Evolutionary conservation across 164 flowering plant genomes (phyloP), one percentile per base, ranked within the genome.

Genomic region (Warburgia ugandensis): DNA sequence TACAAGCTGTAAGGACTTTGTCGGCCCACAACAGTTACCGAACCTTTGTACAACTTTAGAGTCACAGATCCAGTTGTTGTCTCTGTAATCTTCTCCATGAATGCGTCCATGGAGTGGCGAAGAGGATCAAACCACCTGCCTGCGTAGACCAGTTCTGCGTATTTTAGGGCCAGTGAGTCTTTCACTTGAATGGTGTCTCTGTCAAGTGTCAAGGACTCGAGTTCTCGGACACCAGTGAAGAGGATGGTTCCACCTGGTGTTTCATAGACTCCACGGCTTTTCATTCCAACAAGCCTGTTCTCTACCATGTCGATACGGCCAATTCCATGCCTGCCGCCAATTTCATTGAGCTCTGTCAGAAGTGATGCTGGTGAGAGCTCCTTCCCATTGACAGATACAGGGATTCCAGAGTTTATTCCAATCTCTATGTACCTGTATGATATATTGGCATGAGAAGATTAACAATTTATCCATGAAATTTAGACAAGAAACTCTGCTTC

Each of bases 81-180:
- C 59, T 69, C 69, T 11, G 94, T 81, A 50, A 91, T 80, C 54
- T 75, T 73, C 79, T 83, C 69, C 96, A 85, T 88, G 76, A 87
- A 92, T 13, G 86, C 78, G 51, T 92, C 98, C 74, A 88, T 69
- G 5, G 96, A 68, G 43, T 81, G 77, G 2, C 96, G 86, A 14
- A 88, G 84, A 10, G 95, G 96, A 52, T 92, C 98, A 38, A 85
- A 92, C 98, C 98, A 88, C 53, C 88, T 64, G 23, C 98, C 96
- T 5, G 98, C 98, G 60, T 91, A 91, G 3, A 91, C 98, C 9
- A 88, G 74, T 71, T 92, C 96, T 0, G 98, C 98, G 54, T 92
- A 92, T 57, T 82, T 92, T 14, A 92, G 73, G 40, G 98, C 98
- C 4, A 78, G 64, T 0, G 65, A 45, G 58, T 92, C 96, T 50